Evolutionary conservation across 2,329 filamentous ascomycete species (phyloP).

Genomic region (Endothia cerciana): DNA sequence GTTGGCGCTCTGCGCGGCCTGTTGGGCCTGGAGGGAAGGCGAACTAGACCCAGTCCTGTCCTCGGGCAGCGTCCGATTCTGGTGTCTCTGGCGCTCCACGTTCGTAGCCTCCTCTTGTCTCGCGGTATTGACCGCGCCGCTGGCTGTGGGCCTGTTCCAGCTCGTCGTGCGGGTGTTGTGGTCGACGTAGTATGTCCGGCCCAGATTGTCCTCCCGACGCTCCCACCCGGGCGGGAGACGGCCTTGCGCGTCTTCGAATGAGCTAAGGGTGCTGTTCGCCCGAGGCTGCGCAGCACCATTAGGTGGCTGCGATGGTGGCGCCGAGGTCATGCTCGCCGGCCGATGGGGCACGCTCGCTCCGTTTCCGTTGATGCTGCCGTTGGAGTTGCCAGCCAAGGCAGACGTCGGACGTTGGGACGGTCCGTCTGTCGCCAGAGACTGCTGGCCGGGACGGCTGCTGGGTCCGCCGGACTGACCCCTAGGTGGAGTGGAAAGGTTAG

Average conservation of each 20-base stretch:
- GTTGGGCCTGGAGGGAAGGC: conserved; percentile 69
- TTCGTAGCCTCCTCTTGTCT: conserved; percentile 89
- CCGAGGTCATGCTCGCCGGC: conserved; percentile 51
- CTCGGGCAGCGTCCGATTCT: conserved; percentile 93
- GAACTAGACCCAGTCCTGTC: conserved; percentile 94
- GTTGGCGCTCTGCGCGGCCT: conserved; percentile 48
- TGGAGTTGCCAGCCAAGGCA: conserved; percentile 52
- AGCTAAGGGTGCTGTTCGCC: conserved; percentile 70
- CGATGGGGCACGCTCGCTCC: conserved; percentile 49
- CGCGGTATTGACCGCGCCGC: conserved; percentile 75
- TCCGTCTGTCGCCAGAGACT: conserved; percentile 48
- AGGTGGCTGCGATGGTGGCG: conserved; percentile 37
- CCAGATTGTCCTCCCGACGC: conserved; percentile 90
- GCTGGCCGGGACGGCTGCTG: conserved; percentile 46
- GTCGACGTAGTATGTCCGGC: conserved; percentile 96
- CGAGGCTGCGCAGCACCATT: conserved; percentile 45
- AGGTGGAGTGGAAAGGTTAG: conserved; percentile 77
- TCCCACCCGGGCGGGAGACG: conserved; percentile 94
- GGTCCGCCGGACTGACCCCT: conserved; percentile 52
- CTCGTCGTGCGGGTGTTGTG: conserved; percentile 97
- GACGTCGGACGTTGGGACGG: conserved; percentile 56
- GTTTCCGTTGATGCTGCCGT: conserved; percentile 48
- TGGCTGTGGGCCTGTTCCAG: conserved; percentile 87
- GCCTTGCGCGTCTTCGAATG: conserved; percentile 95
- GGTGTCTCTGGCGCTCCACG: conserved; percentile 88